Percentiles rank a stretch among this genome's conserved stretches.
Evolutionary conservation across 768 basidiomycete genomes (phyloP).

Genomic region (Lactarius quietus): DNA sequence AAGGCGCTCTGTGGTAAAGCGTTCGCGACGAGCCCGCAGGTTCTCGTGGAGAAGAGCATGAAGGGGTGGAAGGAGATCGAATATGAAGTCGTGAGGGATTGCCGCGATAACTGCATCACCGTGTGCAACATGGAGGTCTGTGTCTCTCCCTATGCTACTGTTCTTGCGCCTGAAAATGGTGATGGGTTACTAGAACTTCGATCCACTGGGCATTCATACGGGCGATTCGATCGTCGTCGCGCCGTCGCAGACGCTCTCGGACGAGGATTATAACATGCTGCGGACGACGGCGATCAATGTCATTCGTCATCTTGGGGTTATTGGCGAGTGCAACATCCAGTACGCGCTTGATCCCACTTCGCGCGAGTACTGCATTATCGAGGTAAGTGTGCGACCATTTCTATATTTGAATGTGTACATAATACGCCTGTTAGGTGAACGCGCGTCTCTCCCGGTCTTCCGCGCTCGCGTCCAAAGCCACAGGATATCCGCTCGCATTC

Average conservation of each 20-base stretch:
- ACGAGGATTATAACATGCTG: constrained; percentile 99
- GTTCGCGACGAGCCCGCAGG: constrained; percentile 96
- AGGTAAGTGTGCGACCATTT: constrained; percentile 44
- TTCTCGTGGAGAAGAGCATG: constrained; percentile 99
- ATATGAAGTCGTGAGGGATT: constrained; percentile 98
- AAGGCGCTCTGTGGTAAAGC: constrained; percentile 88
- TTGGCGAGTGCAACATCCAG: constrained; percentile 99
- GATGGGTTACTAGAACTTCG: constrained; percentile 88
- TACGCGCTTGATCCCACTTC: constrained; percentile 95
- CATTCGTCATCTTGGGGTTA: constrained; percentile 95
- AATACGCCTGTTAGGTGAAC: constrained; percentile 54
- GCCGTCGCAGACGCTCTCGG: constrained; percentile 97
- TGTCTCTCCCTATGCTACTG: constrained; percentile 6
- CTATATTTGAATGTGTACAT: neutral
- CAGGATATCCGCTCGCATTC: constrained; percentile 96
- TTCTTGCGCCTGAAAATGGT: neutral
- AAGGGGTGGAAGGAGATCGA: constrained; percentile 99
- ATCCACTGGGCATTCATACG: constrained; percentile 97
- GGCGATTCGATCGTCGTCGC: constrained; percentile 98
- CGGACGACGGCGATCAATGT: constrained; percentile 98
- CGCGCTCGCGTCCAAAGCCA: constrained; percentile 96
- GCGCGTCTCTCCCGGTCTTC: constrained; percentile 98
- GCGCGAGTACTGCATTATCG: constrained; percentile 98
- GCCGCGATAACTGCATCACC: constrained; percentile 97
- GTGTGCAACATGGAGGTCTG: constrained; percentile 99